Evolutionary conservation across 208 protist species (phyloP), one percentile per base, ranked within the genome.

Genomic region (Crithidia fasciculata): DNA sequence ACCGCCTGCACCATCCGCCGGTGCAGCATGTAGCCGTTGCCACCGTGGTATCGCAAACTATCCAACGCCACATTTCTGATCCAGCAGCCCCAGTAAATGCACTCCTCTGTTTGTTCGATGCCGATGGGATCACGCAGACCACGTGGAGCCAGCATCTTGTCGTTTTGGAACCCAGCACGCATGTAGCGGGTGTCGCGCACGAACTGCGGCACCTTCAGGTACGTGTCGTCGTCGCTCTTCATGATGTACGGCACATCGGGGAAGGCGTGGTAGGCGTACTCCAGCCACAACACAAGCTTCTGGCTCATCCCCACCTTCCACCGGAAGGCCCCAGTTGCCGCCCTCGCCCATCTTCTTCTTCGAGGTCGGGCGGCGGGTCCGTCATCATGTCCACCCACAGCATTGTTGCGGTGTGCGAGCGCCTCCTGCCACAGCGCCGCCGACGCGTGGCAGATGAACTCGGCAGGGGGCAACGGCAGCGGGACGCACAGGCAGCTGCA

Each of bases 171-270:
- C 6, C 54, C 54, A 7, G 19, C 54, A 40, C 54, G n/a, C 15
- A 67, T 36, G 69, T 74, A 58, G 16, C 61, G 74, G n/a, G 82
- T 43, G 41, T 81, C 76, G 47, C 61, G 41, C 60, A 85, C 72
- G 28, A 60, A 77, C 61, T 88, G 79, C 72, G 74, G 79, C 57
- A 82, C 79, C 44, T 68, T 72, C 4, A 81, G 7, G 44, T 79
- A 82, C 50, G 69, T 80, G 57, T 84, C 83, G 63, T 87, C 83
- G 62, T 84, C 78, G 8, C 79, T 66, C 69, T 80, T 87, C 52
- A 52, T 69, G 18, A 84, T 50, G 52, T 71, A 84, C 45, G 39
- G 37, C 37, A 73, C 68, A 10, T 69, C 54, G 16, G 70, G 63
- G 53, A 82, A 84, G 3, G 62, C 9, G n/a, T 57, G 19, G 44